phyloP scores from a whole-genome alignment of 768 basidiomycete species.

The Hypholoma fasciculare region DNA sequence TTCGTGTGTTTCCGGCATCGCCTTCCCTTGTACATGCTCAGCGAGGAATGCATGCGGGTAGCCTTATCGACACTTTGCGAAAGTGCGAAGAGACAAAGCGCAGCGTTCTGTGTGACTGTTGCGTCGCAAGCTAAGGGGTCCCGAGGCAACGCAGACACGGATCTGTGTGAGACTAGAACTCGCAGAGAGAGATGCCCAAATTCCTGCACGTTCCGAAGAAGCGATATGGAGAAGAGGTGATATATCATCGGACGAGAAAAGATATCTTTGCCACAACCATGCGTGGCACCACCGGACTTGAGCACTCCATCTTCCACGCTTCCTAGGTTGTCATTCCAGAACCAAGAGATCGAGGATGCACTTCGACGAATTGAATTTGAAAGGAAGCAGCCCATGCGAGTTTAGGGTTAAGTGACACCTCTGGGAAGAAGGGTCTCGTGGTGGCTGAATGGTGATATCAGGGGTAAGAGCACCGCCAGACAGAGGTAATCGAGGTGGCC shows the following conservation, averaged over 20 bases:
- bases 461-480: slow-evolving; percentile 21
- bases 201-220: slow-evolving; percentile 52
- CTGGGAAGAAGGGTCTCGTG: slow-evolving; percentile 42
- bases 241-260: slow-evolving; percentile 42
- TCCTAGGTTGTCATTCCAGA: slow-evolving; percentile 15
- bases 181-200: slow-evolving; percentile 21
- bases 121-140: slow-evolving; percentile 35
- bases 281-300: slow-evolving; percentile 13
- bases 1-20: slow-evolving; percentile 49
- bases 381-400: slow-evolving; percentile 32
- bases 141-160: slow-evolving; percentile 52
- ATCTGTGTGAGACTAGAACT: slow-evolving; percentile 38
- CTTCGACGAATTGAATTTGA: slow-evolving; percentile 30
- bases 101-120: slow-evolving; percentile 26
- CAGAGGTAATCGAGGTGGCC: slow-evolving; percentile 33
- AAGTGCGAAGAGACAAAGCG: slow-evolving; percentile 12
- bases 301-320: slow-evolving; percentile 1
- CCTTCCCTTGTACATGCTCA: slow-evolving; percentile 38
- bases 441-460: slow-evolving; percentile 47
- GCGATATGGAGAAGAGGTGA: slow-evolving; percentile 33
- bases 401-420: slow-evolving; percentile 68
- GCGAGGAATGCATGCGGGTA: slow-evolving; percentile 14
- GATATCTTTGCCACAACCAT: slow-evolving; percentile 9
- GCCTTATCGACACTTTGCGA: slow-evolving; percentile 21
- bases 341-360: slow-evolving; percentile 12